Evolutionary conservation across 768 basidiomycete genomes (phyloP), one percentile per base, ranked within the genome.

Genomic region (Rhodosporidiobolus odoratus): DNA sequence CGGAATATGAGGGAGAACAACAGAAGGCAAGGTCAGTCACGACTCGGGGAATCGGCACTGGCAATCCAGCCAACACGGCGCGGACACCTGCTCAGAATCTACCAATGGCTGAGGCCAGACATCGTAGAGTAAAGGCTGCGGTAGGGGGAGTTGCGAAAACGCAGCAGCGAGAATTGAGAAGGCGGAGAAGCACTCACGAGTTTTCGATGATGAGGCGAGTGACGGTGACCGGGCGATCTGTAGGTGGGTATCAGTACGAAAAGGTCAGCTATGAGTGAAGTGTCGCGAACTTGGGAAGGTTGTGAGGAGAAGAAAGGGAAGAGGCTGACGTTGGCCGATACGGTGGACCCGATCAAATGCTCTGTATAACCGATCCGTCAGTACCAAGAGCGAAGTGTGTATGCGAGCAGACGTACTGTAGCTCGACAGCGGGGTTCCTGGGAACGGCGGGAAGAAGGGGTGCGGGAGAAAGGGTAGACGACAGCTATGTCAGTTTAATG

Each of bases 181-280:
- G 56, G 38, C 34, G 34, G 25, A 41, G 38, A 40, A 3, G 57
- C 23, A 35, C 34, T 3, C 25, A 50, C 60, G 91, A 58, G 78
- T 99, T 94, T 80, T 98, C 93, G 52, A 97, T 85, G 25, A 97
- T 89, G 15, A 98, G 83, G 77, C 98, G 95, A 79, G 92, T 91
- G 23, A 92, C 92, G 75, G 89, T 86, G 56, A 99, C 91, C 13
- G 95, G 94, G 32, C 95, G 85, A 73, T 87, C 80, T 98, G 93
- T 12, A 7, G 35, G 17, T 6, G 25, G 43, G 27, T 4, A 48
- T 63, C 21, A 45, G 50, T n/a, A 37, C 19, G 17, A 9, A 5
- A 13, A 1, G 3, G 43, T 47, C 3, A 43, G 65, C 34, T 6
- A 21, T 40, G 16, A 27, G 21, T 19, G 7, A 9, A 30, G 16